Evolutionary conservation across 371 early-diverging fungal species (phyloP).

Genomic region (Mucor indicus): DNA sequence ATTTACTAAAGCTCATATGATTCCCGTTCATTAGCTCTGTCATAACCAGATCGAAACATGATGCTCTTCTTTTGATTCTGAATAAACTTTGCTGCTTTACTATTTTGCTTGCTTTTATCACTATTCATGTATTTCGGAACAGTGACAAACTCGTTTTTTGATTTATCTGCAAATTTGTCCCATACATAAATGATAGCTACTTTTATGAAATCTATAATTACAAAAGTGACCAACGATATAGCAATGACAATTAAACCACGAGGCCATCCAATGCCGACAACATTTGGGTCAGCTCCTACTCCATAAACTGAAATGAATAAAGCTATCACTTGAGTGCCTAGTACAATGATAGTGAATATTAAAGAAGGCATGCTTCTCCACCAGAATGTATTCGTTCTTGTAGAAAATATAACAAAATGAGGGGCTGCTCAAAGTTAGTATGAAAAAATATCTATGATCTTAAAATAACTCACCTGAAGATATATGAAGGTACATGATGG

Average conservation of each 20-base stretch:
- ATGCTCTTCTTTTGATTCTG: constrained; percentile 15
- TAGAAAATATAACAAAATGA: constrained; percentile 95
- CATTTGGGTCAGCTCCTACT: constrained; percentile 19
- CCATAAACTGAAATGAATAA: constrained; percentile 84
- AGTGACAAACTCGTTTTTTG: background rate
- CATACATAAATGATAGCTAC: constrained; percentile 72
- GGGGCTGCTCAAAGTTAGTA: constrained; percentile 69
- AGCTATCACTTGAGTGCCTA: constrained; percentile 91
- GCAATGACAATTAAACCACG: constrained; percentile 61
- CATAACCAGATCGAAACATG: constrained; percentile 27
- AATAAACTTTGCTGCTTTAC: constrained; percentile 16
- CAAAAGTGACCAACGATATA: constrained; percentile 66
- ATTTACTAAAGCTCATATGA: constrained; percentile 28
- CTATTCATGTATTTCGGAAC: constrained; percentile 9
- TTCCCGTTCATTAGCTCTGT: constrained; percentile 33
- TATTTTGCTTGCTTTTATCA: constrained; percentile 7
- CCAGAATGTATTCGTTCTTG: constrained; percentile 82
- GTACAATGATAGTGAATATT: constrained; percentile 75
- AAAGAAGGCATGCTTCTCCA: constrained; percentile 84
- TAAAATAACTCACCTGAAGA: constrained; percentile 61
- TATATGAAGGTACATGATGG: constrained; percentile 90
- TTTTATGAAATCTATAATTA: constrained; percentile 85
- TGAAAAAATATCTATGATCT: constrained; percentile 34
- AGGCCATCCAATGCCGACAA: constrained; percentile 52
- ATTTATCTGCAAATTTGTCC: constrained; percentile 30